phyloP scores from a whole-genome alignment of 75 land plant genomes.

The Selaginella moellendorffii region DNA sequence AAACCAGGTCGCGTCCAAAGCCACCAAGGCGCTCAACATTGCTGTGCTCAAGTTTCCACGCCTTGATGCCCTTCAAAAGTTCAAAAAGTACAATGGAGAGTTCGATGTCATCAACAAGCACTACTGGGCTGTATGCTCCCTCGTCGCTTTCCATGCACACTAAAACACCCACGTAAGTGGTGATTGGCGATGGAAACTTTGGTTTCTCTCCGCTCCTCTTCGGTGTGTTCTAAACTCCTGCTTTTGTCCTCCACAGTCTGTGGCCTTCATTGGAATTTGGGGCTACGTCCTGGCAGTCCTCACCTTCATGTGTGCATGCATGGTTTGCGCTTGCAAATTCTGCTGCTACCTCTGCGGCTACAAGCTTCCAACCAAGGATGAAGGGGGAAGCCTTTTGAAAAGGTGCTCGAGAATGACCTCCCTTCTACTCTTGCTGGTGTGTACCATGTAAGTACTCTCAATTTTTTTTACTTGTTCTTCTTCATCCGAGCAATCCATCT shows the following conservation, averaged over 20 bases:
- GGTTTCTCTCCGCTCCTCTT: too few species aligned
- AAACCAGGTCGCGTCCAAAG: not conserved
- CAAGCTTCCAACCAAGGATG: not conserved
- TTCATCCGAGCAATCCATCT: too few species aligned
- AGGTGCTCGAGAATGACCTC: not conserved
- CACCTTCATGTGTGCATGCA: not conserved
- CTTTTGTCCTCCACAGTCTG: not conserved
- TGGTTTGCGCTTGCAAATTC: not conserved
- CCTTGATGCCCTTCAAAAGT: not conserved
- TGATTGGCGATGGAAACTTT: too few species aligned
- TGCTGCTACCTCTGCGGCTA: not conserved
- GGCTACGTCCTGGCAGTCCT: not conserved
- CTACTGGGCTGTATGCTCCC: not conserved
- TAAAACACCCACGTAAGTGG: too few species aligned
- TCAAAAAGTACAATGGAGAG: not conserved
- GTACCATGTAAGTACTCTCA: not conserved
- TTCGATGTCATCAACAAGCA: not conserved
- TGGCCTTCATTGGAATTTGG: not conserved
- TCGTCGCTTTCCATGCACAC: too few species aligned
- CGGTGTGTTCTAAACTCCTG: too few species aligned
- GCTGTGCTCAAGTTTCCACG: not conserved
- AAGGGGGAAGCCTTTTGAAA: not conserved
- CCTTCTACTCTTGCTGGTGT: not conserved
- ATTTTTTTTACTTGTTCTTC: not conserved
- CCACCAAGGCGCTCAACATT: not conserved